phyloP scores from a whole-genome alignment of 192 early-diverging fungal genomes.

The Podochytrium sp. region DNA sequence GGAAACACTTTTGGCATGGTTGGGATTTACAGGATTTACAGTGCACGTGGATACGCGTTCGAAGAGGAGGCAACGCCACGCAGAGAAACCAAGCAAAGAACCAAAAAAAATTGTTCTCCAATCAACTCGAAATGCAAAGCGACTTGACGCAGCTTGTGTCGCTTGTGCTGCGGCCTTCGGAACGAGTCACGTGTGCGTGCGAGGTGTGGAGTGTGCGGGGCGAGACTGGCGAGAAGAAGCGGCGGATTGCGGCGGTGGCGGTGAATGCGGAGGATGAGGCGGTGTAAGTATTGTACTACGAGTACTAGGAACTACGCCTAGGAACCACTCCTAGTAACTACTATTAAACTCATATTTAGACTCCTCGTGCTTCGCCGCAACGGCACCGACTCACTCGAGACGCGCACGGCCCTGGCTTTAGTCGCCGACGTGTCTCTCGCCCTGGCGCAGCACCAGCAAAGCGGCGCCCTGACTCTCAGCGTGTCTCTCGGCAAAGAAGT shows the following conservation, averaged over 20 bases:
- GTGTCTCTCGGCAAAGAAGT: background rate
- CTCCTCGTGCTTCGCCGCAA: background rate
- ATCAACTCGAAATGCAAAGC: no score
- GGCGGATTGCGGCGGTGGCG: conserved; percentile 1
- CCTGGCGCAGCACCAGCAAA: background rate
- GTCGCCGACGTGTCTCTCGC: background rate
- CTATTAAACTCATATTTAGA: background rate
- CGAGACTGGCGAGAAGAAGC: background rate
- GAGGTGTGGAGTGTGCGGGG: conserved; percentile 1
- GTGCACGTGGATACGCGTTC: no score
- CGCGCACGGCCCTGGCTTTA: background rate
- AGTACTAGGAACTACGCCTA: background rate
- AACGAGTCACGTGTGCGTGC: background rate
- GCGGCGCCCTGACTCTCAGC: background rate
- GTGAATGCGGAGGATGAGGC: background rate
- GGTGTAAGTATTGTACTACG: background rate
- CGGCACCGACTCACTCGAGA: conserved; percentile 3
- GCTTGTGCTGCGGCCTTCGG: background rate
- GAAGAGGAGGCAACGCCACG: no score
- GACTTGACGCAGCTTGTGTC: background rate
- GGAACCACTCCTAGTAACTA: no score
- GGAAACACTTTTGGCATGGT: no score
- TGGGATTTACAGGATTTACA: no score
- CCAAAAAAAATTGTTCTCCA: no score
- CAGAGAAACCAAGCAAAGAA: no score